Evolutionary conservation across 2,329 filamentous ascomycete genomes (phyloP), one percentile per base, ranked within the genome.

Genomic region (Penicillium sp.): DNA sequence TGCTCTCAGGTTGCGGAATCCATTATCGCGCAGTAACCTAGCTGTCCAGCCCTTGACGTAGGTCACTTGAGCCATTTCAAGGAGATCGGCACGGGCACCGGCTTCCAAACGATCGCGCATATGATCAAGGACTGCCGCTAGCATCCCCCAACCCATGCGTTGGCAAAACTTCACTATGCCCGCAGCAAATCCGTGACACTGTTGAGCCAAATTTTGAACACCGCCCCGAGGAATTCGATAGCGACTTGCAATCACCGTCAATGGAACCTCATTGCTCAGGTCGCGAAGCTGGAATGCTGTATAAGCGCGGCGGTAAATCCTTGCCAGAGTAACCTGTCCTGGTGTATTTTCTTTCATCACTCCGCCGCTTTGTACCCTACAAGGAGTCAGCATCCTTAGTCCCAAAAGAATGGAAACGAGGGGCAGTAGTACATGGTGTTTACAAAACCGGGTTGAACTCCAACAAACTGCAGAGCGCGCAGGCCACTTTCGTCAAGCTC

Each of bases 81-180:
- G 78, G 17, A 93, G 80, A 69, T 93, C 91, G 0, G 88, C 84
- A 62, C 85, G 86, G 0, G 90, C 91, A 0, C 90, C 90, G 11
- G 90, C 90, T 73, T 88, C 87, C 7, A 93, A 80, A 23, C 91
- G 83, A 74, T 92, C 90, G 0, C 88, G 87, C 78, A 91, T 92
- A 71, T 93, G 90, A 66, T 92, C 89, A 35, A 93, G 80, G 7
- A 90, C 88, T 5, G 88, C 89, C 7, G 87, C 86, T 72, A 93
- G 85, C 69, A 90, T 87, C 1, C 88, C 88, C 89, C 90, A 92
- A 2, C 84, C 87, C 90, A 93, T 92, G 19, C 86, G 84, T 67
- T 91, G 84, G 71, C 90, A 93, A 70, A 93, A 93, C 67, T 91
- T 92, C 63, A 93, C 86, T 82, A 92, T 91, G 3, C 90, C 90